Percentiles rank a stretch among this genome's conserved stretches.
Evolutionary conservation across 2,329 filamentous ascomycete genomes (phyloP).

Genomic region (Colletotrichum phormii): DNA sequence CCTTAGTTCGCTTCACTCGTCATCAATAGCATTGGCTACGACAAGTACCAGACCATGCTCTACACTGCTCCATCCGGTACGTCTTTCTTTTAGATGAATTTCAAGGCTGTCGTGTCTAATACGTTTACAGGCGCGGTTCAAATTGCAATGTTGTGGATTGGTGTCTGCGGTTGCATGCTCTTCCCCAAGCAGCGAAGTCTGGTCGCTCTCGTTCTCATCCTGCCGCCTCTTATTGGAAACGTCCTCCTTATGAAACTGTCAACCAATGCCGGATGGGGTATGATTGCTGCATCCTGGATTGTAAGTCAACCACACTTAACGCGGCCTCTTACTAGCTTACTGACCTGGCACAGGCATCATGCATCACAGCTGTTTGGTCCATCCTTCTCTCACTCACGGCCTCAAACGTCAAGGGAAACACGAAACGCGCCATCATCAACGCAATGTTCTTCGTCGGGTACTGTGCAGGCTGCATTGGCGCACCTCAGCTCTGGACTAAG

Average conservation of each 20-base stretch:
- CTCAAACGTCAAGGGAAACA: slow-evolving; percentile 64
- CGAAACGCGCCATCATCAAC: slow-evolving; percentile 59
- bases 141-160: slow-evolving; percentile 58
- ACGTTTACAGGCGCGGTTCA: slow-evolving; percentile 53
- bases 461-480: slow-evolving; percentile 57
- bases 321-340: background rate
- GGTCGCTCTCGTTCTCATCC: slow-evolving; percentile 52
- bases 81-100: background rate
- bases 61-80: slow-evolving; percentile 55
- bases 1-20: slow-evolving; percentile 59
- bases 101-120: background rate
- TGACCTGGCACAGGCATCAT: slow-evolving; percentile 47
- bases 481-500: slow-evolving; percentile 61
- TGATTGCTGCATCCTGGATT: slow-evolving; percentile 61
- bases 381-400: slow-evolving; percentile 57
- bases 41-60: slow-evolving; percentile 57
- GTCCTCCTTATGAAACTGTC: slow-evolving; percentile 56
- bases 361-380: slow-evolving; percentile 54
- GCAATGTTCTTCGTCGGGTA: slow-evolving; percentile 64
- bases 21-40: slow-evolving; percentile 59
- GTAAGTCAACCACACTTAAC: slow-evolving; percentile 36
- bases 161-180: slow-evolving; percentile 50
- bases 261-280: slow-evolving; percentile 55
- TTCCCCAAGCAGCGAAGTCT: slow-evolving; percentile 53
- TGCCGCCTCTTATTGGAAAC: slow-evolving; percentile 56